Percentiles rank a stretch among this genome's conserved stretches.
Evolutionary conservation across 208 protist species (phyloP).

Genomic region (Wallacemonas rigidus): DNA sequence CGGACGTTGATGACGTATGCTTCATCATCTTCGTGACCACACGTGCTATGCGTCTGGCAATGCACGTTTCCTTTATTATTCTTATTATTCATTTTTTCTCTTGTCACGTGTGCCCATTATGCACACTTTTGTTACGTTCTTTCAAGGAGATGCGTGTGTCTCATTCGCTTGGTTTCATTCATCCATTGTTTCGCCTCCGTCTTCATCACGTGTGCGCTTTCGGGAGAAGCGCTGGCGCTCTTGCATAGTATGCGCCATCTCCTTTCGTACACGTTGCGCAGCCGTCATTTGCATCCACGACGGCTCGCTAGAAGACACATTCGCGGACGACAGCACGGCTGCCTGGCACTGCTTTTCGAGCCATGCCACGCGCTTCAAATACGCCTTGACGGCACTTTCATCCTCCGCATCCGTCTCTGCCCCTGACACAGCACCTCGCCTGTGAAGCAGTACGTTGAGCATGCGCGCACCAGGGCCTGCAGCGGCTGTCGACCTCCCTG

Average conservation of each 20-base stretch:
- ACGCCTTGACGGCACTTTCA: constrained; percentile 45
- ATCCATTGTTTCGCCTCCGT: constrained; percentile 15
- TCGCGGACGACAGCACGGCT: constrained; percentile 13
- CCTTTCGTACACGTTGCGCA: constrained; percentile 42
- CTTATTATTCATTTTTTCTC: too few species aligned
- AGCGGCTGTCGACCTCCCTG: constrained; percentile 19
- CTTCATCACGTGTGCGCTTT: constrained; percentile 25
- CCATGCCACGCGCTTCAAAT: constrained; percentile 67
- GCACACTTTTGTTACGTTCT: too few species aligned
- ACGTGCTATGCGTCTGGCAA: too few species aligned
- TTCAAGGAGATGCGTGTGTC: background rate
- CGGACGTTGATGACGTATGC: too few species aligned
- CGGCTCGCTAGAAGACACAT: constrained; percentile 18
- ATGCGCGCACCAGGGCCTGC: constrained; percentile 5
- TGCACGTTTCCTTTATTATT: too few species aligned
- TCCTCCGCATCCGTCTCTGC: constrained; percentile 5
- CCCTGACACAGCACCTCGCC: constrained; percentile 13
- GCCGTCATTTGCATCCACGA: constrained; percentile 50
- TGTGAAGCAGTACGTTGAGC: constrained; percentile 30
- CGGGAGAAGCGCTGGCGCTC: constrained; percentile 60
- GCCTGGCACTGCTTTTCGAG: constrained; percentile 46
- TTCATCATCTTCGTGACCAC: too few species aligned
- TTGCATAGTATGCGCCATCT: constrained; percentile 48
- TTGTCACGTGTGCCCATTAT: too few species aligned
- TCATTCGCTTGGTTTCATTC: background rate